Percentiles rank a stretch among this genome's conserved stretches.
These are phyloP conservation scores for Populus trichocarpa DNA, from an alignment of 441 rosid genomes.

Conservation along the genomic window DNA sequence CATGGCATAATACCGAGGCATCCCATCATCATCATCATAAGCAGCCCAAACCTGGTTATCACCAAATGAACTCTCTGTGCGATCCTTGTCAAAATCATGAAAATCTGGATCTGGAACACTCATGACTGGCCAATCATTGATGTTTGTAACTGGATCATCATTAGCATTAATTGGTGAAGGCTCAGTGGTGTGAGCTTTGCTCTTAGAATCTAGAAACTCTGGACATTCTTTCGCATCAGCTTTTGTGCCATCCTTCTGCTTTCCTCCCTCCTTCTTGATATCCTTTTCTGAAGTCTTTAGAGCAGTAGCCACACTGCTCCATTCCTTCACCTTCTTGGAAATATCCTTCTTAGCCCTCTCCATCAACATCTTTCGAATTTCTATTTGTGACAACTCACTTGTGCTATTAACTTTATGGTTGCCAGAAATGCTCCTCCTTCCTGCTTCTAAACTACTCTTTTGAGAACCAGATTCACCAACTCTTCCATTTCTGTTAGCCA, in stretches of 20 bases:
- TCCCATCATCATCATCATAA: slow-evolving; percentile 83
- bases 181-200: slow-evolving; percentile 12
- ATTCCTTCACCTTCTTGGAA: slow-evolving; percentile 33
- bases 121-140: slow-evolving; percentile 29
- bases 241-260: slow-evolving; percentile 24
- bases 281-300: slow-evolving; percentile 17
- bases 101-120: slow-evolving; percentile 89
- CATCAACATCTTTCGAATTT: slow-evolving; percentile 47
- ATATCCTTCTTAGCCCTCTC: slow-evolving; percentile 48
- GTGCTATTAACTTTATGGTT: slow-evolving; percentile 28
- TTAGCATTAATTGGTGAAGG: slow-evolving; percentile 16
- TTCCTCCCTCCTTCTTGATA: slow-evolving; percentile 25
- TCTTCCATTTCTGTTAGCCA: slow-evolving; percentile 29
- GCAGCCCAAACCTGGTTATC: slow-evolving; percentile 92
- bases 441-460: slow-evolving; percentile 21
- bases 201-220: slow-evolving; percentile 9
- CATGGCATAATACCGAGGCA: slow-evolving; percentile 89
- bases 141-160: slow-evolving; percentile 15
- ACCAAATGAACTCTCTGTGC: slow-evolving; percentile 66
- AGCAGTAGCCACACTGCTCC: slow-evolving; percentile 22
- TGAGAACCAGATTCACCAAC: slow-evolving; percentile 29
- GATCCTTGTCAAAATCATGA: slow-evolving; percentile 75
- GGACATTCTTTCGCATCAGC: slow-evolving; percentile 14
- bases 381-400: slow-evolving; percentile 45
- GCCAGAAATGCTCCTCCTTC: slow-evolving; percentile 17